Base-by-base conservation (phyloP, 2,329 filamentous ascomycete species). In the Fusarium virguliforme region DNA sequence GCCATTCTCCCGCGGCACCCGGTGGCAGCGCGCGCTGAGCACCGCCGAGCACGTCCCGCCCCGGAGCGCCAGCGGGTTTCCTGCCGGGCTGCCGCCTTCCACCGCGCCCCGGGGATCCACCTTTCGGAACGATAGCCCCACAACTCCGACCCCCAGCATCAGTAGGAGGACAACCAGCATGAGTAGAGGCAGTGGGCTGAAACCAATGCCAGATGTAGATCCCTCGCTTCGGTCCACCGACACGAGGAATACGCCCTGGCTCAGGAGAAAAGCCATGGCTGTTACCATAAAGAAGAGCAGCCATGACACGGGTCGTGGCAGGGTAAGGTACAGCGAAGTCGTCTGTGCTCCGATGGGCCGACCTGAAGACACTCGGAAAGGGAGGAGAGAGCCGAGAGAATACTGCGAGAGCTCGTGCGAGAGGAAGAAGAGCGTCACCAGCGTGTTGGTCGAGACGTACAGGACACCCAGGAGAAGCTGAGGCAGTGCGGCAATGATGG, bases 41-140 rank as follows among this genome's bases (percentile, higher is more conserved):
- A 87, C 85, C 8, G 85, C 86, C 65, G 84, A 86, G 78, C 86
- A 88, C 43, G 81, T 79, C 10, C 86, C 86, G 32, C 82, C 85
- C 24, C 75, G 76, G 37, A 88, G 71, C 2, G 81, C 81, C 26
- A 88, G 81, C 24, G 86, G 86, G 77, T 88, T 88, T 2, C 84
- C 85, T 15, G 78, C 74, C 18, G 78, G 77, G 9, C 74, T 71
- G 43, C 81, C 82, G 61, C 80, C 78, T 7, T 80, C 73, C 13
- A 77, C 79, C 24, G 73, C 72, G 32, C 80, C 79, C 8, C 79
- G 76, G 3, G 79, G 75, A 8, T 82, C 77, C 4, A 84, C 81
- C 32, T 81, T 79, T 9, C 83, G 80, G 53, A 84, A 68, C 12
- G 83, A 84, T 13, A 86, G 74, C 4, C 70, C 79, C 1, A 83